Conservation (phyloP, 1,139 yeast genomes). For the Lodderomyces jiufengensis region DNA sequence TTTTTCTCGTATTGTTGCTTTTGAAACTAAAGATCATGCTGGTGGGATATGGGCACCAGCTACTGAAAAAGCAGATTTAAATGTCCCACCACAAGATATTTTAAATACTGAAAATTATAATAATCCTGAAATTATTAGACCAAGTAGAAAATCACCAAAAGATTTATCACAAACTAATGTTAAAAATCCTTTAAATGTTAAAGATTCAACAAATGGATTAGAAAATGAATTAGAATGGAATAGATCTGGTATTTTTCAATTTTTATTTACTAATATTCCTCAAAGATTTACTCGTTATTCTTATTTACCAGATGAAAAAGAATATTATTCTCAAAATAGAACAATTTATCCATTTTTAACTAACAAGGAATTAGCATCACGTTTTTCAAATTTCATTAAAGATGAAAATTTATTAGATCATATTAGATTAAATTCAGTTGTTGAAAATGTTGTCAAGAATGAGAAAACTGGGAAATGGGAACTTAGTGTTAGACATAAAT, state of each 20-base stretch:
- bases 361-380: slow-evolving; percentile 31
- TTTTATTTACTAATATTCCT: slow-evolving; percentile 47
- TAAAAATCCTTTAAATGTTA: slow-evolving; percentile 17
- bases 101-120: slow-evolving; percentile 27
- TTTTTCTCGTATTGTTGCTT: slow-evolving; percentile 28
- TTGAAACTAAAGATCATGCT: slow-evolving; percentile 30
- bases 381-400: slow-evolving; percentile 28
- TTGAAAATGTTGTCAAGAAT: slow-evolving; percentile 33
- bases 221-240: slow-evolving; percentile 34
- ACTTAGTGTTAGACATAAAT: slow-evolving; percentile 31
- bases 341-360: slow-evolving; percentile 40
- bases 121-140: slow-evolving; percentile 25
- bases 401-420: slow-evolving; percentile 26
- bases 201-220: slow-evolving; percentile 8
- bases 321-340: slow-evolving; percentile 23
- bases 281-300: slow-evolving; percentile 41
- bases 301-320: slow-evolving; percentile 27
- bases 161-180: slow-evolving; percentile 14
- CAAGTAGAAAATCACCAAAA: slow-evolving; percentile 18
- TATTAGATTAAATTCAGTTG: slow-evolving; percentile 37
- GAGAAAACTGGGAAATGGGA: slow-evolving; percentile 37
- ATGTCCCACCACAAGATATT: slow-evolving; percentile 27
- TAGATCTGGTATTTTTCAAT: slow-evolving; percentile 38
- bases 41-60: slow-evolving; percentile 37
- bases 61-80: slow-evolving; percentile 21